These are phyloP conservation scores for Dendrobium officinale DNA, from an alignment of 106 monocot species.

Conservation along the genomic window DNA sequence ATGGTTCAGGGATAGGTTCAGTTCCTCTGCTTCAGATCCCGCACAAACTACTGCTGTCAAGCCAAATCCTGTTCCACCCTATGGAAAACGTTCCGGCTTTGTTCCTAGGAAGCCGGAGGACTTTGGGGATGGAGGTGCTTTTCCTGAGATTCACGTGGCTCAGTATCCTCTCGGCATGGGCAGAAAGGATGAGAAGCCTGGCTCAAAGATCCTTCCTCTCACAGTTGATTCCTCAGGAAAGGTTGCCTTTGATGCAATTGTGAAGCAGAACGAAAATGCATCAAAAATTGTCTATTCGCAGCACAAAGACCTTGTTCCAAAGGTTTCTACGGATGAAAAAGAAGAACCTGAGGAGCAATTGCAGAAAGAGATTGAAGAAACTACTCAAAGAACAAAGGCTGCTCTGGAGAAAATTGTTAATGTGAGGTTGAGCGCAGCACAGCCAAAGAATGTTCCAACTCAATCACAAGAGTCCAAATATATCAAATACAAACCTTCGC, in stretches of 20 bases:
- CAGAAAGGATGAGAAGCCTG: slow-evolving; percentile 64
- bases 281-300: slow-evolving; percentile 84
- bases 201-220: slow-evolving; percentile 77
- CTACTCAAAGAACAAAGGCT: slow-evolving; percentile 61
- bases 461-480: slow-evolving; percentile 76
- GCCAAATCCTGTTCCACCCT: slow-evolving; percentile 45
- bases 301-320: slow-evolving; percentile 85
- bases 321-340: slow-evolving; percentile 34
- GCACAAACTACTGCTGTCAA: neutral
- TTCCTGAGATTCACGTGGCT: slow-evolving; percentile 91
- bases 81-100: slow-evolving; percentile 88
- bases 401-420: slow-evolving; percentile 94
- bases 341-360: slow-evolving; percentile 36
- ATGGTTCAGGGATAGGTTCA: slow-evolving; percentile 91
- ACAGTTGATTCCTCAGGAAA: slow-evolving; percentile 91
- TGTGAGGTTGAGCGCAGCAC: slow-evolving; percentile 78
- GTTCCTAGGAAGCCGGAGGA: slow-evolving; percentile 74
- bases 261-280: slow-evolving; percentile 81
- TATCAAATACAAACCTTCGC: slow-evolving; percentile 90
- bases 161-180: slow-evolving; percentile 98
- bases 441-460: slow-evolving; percentile 90
- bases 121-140: slow-evolving; percentile 98
- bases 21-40: slow-evolving; percentile 20
- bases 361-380: slow-evolving; percentile 89
- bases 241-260: slow-evolving; percentile 77